phyloP scores from a whole-genome alignment of 1,284 basidiomycete species.

The Tetrapyrgos nigripes region DNA sequence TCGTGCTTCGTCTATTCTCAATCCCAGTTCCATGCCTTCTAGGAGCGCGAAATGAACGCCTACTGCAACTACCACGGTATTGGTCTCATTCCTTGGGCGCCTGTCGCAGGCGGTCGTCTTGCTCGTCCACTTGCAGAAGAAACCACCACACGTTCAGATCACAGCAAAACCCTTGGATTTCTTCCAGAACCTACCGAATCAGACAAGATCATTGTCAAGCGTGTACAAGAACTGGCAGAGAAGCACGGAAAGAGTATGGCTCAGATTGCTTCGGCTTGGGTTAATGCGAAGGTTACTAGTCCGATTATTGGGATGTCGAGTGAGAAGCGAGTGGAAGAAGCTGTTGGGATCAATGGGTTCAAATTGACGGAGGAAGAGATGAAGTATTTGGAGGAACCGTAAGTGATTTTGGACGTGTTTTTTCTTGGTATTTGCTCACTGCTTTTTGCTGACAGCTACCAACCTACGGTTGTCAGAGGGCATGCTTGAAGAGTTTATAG shows the following conservation, averaged over 20 bases:
- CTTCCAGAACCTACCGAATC: background rate
- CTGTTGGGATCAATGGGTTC: slow-evolving; percentile 10
- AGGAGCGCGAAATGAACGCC: slow-evolving; percentile 29
- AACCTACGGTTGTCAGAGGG: slow-evolving; percentile 13
- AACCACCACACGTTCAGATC: slow-evolving; percentile 5
- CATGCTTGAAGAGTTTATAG: too few relatives aligned
- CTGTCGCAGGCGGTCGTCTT: slow-evolving; percentile 22
- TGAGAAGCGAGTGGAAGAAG: slow-evolving; percentile 16
- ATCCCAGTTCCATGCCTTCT: background rate
- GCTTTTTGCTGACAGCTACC: background rate
- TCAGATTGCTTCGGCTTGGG: slow-evolving; percentile 18
- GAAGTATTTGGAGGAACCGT: slow-evolving; percentile 22
- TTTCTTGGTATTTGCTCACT: background rate
- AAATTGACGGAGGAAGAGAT: slow-evolving; percentile 14
- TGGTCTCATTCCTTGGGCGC: slow-evolving; percentile 26
- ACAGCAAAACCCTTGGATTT: background rate
- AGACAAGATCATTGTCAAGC: slow-evolving; percentile 6
- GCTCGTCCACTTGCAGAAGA: slow-evolving; percentile 39
- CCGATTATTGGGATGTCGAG: slow-evolving; percentile 24
- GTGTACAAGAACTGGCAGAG: slow-evolving; percentile 8
- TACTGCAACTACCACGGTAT: slow-evolving; percentile 27
- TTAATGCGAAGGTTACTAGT: slow-evolving; percentile 20
- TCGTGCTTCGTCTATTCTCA: background rate
- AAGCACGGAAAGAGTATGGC: slow-evolving; percentile 10
- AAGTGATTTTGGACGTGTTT: background rate